These are phyloP conservation scores for Pseudogymnoascus sp. DNA, from an alignment of 2,329 filamentous ascomycete species.

Conservation along the genomic window DNA sequence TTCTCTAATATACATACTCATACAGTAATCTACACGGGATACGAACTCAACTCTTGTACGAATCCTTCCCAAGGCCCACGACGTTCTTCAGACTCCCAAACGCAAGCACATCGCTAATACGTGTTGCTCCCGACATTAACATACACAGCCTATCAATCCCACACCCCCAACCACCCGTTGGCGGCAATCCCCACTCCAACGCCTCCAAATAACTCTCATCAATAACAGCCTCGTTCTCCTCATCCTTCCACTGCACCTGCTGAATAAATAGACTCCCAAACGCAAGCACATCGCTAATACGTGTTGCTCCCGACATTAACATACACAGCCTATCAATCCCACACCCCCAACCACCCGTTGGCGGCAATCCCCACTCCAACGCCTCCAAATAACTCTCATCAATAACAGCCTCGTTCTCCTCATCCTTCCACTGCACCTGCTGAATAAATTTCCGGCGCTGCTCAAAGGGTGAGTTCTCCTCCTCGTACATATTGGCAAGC, in stretches of 20 bases:
- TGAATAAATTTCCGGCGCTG: conserved; percentile 76
- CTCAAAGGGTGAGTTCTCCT: conserved; percentile 87
- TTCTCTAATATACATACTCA: not conserved
- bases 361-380: conserved; percentile 83
- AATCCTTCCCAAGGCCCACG: conserved; percentile 36
- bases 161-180: conserved; percentile 94
- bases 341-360: conserved; percentile 94
- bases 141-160: conserved; percentile 88
- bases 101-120: conserved; percentile 78
- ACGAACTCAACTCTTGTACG: not conserved
- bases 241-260: conserved; percentile 39
- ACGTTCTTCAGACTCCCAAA: conserved; percentile 79
- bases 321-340: conserved; percentile 88
- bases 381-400: conserved; percentile 74
- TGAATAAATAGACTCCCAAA: conserved; percentile 73
- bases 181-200: conserved; percentile 83
- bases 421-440: conserved; percentile 39
- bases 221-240: conserved; percentile 26
- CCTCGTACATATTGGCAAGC: conserved; percentile 94
- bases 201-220: conserved; percentile 74
- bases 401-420: conserved; percentile 26
- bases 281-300: conserved; percentile 78
- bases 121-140: conserved; percentile 71
- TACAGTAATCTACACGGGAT: not conserved
- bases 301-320: conserved; percentile 71